Evolutionary conservation across 1,284 basidiomycete genomes (phyloP).

Genomic region (Agroathelia rolfsii): DNA sequence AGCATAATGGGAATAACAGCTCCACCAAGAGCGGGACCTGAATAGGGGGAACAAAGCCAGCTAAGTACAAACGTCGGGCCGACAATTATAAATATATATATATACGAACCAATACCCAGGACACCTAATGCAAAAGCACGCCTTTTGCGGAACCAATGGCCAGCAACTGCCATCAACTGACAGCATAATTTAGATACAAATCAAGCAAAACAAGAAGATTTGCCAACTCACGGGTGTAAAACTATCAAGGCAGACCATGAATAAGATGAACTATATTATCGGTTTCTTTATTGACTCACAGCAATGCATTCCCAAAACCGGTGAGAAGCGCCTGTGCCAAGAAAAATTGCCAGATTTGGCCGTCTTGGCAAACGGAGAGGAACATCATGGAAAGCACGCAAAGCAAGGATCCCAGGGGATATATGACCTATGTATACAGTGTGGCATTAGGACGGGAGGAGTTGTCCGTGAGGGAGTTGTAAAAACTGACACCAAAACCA

Average conservation of each 20-base stretch:
- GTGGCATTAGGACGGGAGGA: too few species aligned
- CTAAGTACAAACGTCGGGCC: too few species aligned
- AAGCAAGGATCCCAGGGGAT: conserved; percentile 23
- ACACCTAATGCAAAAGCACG: conserved; percentile 52
- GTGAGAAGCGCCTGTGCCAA: conserved; percentile 27
- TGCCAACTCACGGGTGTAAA: too few species aligned
- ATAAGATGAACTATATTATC: conserved; percentile 2
- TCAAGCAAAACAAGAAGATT: too few species aligned
- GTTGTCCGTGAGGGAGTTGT: too few species aligned
- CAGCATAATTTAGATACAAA: too few species aligned
- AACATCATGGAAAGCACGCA: conserved; percentile 27
- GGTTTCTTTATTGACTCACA: conserved; percentile 17
- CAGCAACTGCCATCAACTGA: conserved; percentile 42
- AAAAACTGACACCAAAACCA: conserved; percentile 12
- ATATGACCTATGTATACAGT: conserved; percentile 20
- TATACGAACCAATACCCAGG: conserved; percentile 38
- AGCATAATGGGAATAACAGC: conserved; percentile 61
- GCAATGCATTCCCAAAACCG: conserved; percentile 24
- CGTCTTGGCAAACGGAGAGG: conserved; percentile 24
- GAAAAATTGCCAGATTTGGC: conserved; percentile 26
- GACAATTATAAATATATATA: too few species aligned
- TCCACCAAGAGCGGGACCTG: conserved; percentile 47
- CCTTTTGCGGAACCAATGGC: conserved; percentile 44
- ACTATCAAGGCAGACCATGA: conserved; percentile 31
- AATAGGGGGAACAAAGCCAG: too few species aligned